These are phyloP conservation scores for Pichia sp. DNA, from an alignment of 1,139 yeast genomes.

Conservation along the genomic window DNA sequence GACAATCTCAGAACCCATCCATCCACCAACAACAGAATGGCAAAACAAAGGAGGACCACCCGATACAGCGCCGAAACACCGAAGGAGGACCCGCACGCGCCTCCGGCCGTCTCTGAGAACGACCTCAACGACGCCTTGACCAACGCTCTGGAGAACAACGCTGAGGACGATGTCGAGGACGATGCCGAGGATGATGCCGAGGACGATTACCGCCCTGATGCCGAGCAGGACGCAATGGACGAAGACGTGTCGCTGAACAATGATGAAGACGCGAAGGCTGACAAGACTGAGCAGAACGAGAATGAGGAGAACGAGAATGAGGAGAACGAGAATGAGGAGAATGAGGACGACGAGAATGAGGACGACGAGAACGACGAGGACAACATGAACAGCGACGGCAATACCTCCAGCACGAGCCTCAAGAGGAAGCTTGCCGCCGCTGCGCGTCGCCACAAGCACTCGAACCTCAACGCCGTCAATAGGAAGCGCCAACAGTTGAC, in stretches of 20 bases:
- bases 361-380: conserved; percentile 9
- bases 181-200: conserved; percentile 10
- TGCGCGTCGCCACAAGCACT: conserved; percentile 4
- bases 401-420: background rate
- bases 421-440: conserved; percentile 3
- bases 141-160: background rate
- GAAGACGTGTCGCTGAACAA: background rate
- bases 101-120: background rate
- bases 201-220: conserved; percentile 15
- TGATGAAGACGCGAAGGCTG: conserved; percentile 9
- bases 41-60: conserved; percentile 4
- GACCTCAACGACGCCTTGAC: background rate
- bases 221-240: background rate
- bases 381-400: conserved; percentile 7
- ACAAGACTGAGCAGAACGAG: too few relatives aligned
- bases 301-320: conserved; percentile 12
- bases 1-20: background rate
- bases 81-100: background rate
- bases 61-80: background rate
- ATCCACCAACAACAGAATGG: background rate
- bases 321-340: conserved; percentile 10
- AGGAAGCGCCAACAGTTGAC: conserved; percentile 7
- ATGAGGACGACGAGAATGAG: background rate
- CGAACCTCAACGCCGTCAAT: conserved; percentile 9
- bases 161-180: background rate